Evolutionary conservation across 352 stramenopile species (phyloP), one percentile per base, ranked within the genome.

Genomic region (Pilasporangium apinafurcum): DNA sequence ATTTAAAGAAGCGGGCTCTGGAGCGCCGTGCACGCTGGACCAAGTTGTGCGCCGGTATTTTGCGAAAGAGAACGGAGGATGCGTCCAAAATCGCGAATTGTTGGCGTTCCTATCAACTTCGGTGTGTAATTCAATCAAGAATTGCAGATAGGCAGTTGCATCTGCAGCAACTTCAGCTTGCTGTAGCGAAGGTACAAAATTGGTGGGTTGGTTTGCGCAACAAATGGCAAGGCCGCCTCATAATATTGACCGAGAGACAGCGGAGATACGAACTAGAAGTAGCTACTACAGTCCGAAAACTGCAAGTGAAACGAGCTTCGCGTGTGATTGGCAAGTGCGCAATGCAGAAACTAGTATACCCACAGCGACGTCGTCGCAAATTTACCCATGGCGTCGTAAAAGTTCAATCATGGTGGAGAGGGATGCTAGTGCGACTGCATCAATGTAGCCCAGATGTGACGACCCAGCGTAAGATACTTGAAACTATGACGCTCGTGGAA

Each of bases 351-450:
- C 24, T 64, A 17, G 28, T 69, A 2, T 18, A 21, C 8, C 28
- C 28, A 8, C 44, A 37, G 1, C 60, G 60, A 9, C 16, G 21
- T 3, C 17, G 51, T 33, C 47, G 21, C 17, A 35, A 24, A 7
- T 38, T 48, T 18, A 5, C 16, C 8, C 44, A 53, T 8, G 38
- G 56, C 16, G 56, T 82, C 14, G 36, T 52, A 4, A 62, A 54
- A 12, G 21, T 92, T 0, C 80, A 92, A 41, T 57, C 72, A 0
- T 90, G 74, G 77, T 92, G 77, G 72, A 69, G 80, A 30, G 80
- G 80, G 10, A 70, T 63, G 37, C 32, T 72, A 3, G 70, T 90
- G 14, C 77, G 80, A 9, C 57, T 85, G 27, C 56, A 73, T 26
- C 50, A 74, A 16, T 64, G 59, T 18, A 62, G 44, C 5, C 43